Evolutionary conservation across 257 asterid species (phyloP), one percentile per base, ranked within the genome.

Genomic region (Gynochthodes officinalis): DNA sequence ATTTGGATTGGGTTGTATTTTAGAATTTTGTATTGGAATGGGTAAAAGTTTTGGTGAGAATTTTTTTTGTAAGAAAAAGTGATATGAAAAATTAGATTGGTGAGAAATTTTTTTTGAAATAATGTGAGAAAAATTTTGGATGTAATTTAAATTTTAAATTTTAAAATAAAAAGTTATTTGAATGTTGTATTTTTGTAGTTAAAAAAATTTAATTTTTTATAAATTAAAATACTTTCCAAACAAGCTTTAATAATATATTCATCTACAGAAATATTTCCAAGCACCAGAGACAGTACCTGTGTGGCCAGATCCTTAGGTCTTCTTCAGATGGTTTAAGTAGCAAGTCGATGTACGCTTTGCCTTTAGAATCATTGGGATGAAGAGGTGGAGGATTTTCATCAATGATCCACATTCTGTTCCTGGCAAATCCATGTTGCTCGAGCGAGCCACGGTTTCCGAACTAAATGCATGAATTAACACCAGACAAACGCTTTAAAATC

Each of bases 371-470:
- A 58, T 48, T 40, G 48, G 86, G 52, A 59, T 75, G 83, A 21
- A 89, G 71, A 30, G 92, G 92, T 2, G 96, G 97, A 70, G 96
- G 89, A 65, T 81, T 84, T 7, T 85, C 93, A 54, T 90, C 98
- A n/a, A 82, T 70, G 50, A 33, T 48, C 98, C 98, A 93, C 77
- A 76, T 82, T 77, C 82, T 80, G 71, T 90, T 93, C 85, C 97
- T 83, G 15, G 93, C 95, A 66, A 90, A 90, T 69, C 97, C 98
- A 69, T 93, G 96, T 76, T 88, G 91, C 82, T 90, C 98, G 14
- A 93, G 78, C 0, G 91, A 82, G 40, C 97, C 97, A 0, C 93
- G 86, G 69, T 81, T 89, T 54, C 96, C 96, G 73, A 93, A 93
- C 98, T 90, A 71, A 18, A 73, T 10, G 48, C 50, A 43, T 5